Evolutionary conservation across 192 early-diverging fungal species (phyloP), one percentile per base, ranked within the genome.

Genomic region (Coemansia sp.): DNA sequence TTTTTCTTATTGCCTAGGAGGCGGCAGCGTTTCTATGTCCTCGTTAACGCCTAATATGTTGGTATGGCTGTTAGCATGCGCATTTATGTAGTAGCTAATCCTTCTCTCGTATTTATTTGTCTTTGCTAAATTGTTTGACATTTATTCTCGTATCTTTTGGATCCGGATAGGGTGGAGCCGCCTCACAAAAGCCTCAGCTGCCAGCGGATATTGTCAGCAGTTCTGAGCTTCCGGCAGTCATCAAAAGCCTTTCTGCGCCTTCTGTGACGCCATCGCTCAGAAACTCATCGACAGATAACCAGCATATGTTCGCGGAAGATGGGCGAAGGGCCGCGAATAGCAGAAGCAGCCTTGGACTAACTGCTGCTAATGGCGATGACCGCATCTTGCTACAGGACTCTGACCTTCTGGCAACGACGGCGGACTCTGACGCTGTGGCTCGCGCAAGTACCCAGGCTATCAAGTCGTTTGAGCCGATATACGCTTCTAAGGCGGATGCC

Each of bases 401-500:
- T 33, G 61, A 58, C 25, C 54, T 36, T 29, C 34, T 63, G 49
- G 64, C 14, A 20, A 36, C 56, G 7, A 45, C 46, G 9, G 53
- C 63, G 9, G 76, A 79, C 29, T 71, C 76, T 7, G 76, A 79
- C 3, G 63, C 56, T 20, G 38, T 79, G 19, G 76, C 71, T 0
- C 67, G 43, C 11, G 76, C 64, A 35, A 79, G 76, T 56, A 43
- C 62, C 22, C 76, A 70, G 57, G 76, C 71, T 0, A 68, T 59
- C 15, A 43, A 59, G 23, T 65, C 71, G 2, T 64, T 57, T 33
- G 55, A 33, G 17, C 33, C 55, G 5, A 33, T 35, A 17, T 3
- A 6, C n/a, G 34, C 55, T 9, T 8, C 55, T 7, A 35, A 0
- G 29, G 17, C 55, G 19, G 34, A 25, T 36, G 11, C 34, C 23